Base-by-base conservation (phyloP, 2,329 filamentous ascomycete species). In the Ophiocordyceps sinensis region DNA sequence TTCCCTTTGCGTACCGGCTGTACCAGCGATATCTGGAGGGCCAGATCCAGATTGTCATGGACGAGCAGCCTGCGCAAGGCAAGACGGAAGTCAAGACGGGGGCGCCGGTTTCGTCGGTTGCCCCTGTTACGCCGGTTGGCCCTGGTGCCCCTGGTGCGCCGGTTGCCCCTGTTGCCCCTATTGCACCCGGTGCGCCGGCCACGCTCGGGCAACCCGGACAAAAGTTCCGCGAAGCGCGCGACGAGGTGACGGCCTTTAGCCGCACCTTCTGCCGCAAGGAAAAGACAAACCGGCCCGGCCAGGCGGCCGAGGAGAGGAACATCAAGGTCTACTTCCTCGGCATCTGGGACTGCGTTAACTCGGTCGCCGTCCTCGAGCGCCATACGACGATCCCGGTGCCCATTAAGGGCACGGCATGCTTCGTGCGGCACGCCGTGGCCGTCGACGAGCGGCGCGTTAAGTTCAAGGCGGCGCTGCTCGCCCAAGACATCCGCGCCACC, bases 241-340 rank as follows among this genome's bases (percentile, higher is more conserved):
- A 65, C 30, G 60, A 65, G 45, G 59, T 69, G 44, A 53, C 54
- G 1, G 65, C 65, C 2, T 71, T 72, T 42, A 65, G 64, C 38
- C 58, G 60, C 21, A 71, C 67, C 0, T 71, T 72, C 43, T 70
- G 66, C 47, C 63, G 64, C 19, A 58, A 59, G 31, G 58, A 61
- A n/a, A n/a, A n/a, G n/a, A 37, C 36, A 43, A 31, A 12, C 26
- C 2, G 19, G 13, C 19, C 11, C 10, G 26, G 14, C 12, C 19
- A 12, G 9, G 12, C 6, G 35, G 19, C 35, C 9, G 35, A 36
- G 10, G 12, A 55, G n/a, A n/a, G n/a, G 15, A 62, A 65, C 36
- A 66, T 71, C 39, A 65, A 64, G 36, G 63, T 73, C 7, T 67
- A 68, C 50, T 73, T 74, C 52, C 64, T 74, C n/a, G 71, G 71